phyloP scores from a whole-genome alignment of 148 eudicot species.

The Simmondsia chinensis region DNA sequence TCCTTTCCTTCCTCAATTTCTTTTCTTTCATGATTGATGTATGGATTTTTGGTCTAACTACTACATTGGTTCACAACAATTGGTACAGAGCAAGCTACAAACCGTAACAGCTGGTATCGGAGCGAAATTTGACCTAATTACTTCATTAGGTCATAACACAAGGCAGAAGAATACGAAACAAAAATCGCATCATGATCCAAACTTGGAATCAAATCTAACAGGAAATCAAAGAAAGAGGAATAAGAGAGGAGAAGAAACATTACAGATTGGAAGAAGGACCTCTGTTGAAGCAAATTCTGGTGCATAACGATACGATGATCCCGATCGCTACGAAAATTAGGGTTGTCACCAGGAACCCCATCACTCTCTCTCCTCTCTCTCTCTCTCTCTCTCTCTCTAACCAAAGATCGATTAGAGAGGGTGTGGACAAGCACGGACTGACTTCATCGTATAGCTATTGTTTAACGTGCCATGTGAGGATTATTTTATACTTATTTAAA shows the following conservation, averaged over 20 bases:
- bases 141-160: too few species aligned
- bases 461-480: too few species aligned
- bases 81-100: too few species aligned
- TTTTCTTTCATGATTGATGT: too few species aligned
- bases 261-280: constrained; percentile 95
- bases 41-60: too few species aligned
- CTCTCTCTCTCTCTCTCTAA: neutral
- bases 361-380: constrained; percentile 5
- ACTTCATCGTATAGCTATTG: too few species aligned
- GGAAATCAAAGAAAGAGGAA: neutral
- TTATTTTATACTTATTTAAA: too few species aligned
- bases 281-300: constrained; percentile 82
- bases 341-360: constrained; percentile 85
- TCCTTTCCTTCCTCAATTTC: too few species aligned
- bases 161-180: neutral
- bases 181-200: constrained; percentile 8
- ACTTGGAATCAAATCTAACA: constrained; percentile 2
- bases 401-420: constrained; percentile 1
- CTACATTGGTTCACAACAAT: too few species aligned
- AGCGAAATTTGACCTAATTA: too few species aligned
- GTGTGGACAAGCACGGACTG: constrained; percentile 1
- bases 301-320: constrained; percentile 55
- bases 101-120: too few species aligned
- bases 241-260: neutral
- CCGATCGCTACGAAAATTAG: constrained; percentile 67